Evolutionary conservation across 768 basidiomycete species (phyloP), one percentile per base, ranked within the genome.

Genomic region (Lentinus brumalis): DNA sequence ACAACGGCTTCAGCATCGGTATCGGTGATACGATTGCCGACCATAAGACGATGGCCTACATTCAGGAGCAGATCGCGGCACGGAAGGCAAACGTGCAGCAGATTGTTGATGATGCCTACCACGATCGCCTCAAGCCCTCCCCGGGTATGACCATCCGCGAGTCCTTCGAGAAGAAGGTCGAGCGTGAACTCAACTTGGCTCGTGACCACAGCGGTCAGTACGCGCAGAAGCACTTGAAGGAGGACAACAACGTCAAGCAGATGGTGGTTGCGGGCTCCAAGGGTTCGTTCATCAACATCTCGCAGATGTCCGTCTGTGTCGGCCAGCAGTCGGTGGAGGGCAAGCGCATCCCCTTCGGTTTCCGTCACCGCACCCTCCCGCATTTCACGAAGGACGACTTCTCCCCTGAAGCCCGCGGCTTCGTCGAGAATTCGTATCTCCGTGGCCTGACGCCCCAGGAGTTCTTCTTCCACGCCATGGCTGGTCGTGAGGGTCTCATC

Each of bases 381-480:
- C 97, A 99, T 74, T 99, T 98, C 77, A 91, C 94, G 1, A 96
- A 98, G 79, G 97, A 98, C 68, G 96, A 98, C 74, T 98, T 96
- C 79, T 94, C 94, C 70, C 95, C 97, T 1, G 96, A 98, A 70
- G 91, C 97, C 6, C 89, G 96, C 57, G 97, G 97, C 16, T 99
- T 98, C 73, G 97, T 99, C 62, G 97, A 98, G 75, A 99, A 99
- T 73, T 98, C 97, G 21, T 98, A 98, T 69, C 81, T 98, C 38
- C 91, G 96, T 58, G 96, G 97, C 29, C 74, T 99, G 61, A 98
- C 96, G 3, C 96, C 97, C 0, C 95, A 98, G 65, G 97, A 99
- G 72, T 99, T 94, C 82, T 98, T 98, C 83, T 98, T 99, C 87
- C 97, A 99, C 75, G 97, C 97, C 58, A 98, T 98, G 96, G 96